phyloP scores from a whole-genome alignment of 2,329 filamentous ascomycete genomes.

The Rutstroemia sp. region DNA sequence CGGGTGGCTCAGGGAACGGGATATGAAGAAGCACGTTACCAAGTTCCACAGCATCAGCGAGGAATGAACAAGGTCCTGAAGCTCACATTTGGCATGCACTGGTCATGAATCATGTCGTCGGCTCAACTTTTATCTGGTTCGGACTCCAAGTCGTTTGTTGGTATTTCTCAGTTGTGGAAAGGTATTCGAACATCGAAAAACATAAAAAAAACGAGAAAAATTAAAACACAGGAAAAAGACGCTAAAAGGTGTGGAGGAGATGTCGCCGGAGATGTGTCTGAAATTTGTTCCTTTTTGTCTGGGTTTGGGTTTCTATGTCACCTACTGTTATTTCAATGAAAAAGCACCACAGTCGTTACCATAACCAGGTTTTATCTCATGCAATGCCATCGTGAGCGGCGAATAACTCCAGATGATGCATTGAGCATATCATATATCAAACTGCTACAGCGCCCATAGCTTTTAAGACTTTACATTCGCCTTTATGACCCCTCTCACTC shows the following conservation, averaged over 20 bases:
- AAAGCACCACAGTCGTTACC: background rate
- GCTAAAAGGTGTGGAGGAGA: background rate
- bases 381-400: background rate
- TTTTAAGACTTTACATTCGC: constrained; percentile 24
- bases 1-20: constrained; percentile 13
- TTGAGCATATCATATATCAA: background rate
- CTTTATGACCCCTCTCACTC: constrained; percentile 23
- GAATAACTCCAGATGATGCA: background rate
- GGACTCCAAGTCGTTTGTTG: background rate
- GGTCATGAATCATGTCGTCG: too few relatives aligned
- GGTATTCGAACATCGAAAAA: background rate
- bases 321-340: background rate
- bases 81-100: too few relatives aligned
- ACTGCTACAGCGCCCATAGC: constrained; percentile 5
- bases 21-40: constrained; percentile 15
- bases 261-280: background rate
- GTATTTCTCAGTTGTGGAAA: too few relatives aligned
- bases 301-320: background rate
- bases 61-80: background rate
- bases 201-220: background rate
- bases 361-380: background rate
- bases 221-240: background rate
- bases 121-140: background rate
- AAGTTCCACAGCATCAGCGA: background rate
- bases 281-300: background rate